A percentile compares a stretch with the other conserved stretches of the same genome.
Evolutionary conservation across 345 rosid species (phyloP).

Genomic region (Eucalyptus decipiens): DNA sequence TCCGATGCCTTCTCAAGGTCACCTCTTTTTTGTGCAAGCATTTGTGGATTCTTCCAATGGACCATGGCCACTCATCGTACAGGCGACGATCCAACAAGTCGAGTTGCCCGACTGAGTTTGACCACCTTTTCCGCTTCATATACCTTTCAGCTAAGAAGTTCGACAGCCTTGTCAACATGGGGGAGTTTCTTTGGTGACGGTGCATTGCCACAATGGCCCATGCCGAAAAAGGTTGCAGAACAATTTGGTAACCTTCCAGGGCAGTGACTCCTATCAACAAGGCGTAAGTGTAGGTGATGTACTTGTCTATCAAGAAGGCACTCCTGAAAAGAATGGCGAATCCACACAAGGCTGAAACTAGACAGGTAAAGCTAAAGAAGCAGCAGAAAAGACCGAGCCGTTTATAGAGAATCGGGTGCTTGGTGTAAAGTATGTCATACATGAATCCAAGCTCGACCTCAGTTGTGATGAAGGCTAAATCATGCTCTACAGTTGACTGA

Average conservation of each 20-base stretch:
- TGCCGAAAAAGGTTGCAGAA: background rate
- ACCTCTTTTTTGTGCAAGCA: no score
- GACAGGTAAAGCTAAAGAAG: no score
- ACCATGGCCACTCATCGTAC: background rate
- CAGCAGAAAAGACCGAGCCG: rapidly evolving
- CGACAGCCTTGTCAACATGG: rapidly evolving
- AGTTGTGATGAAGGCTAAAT: background rate
- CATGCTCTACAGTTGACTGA: no score
- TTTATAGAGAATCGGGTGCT: background rate
- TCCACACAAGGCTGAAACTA: background rate
- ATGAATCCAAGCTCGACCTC: background rate
- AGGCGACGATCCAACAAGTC: background rate
- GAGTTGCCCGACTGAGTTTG: background rate
- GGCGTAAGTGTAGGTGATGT: background rate
- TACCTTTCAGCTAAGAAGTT: rapidly evolving
- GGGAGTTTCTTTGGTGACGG: rapidly evolving
- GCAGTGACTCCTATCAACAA: conserved; percentile 13
- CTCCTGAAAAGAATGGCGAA: background rate
- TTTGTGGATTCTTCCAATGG: no score
- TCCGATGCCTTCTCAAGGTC: no score
- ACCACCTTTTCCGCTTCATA: background rate
- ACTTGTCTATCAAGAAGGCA: background rate
- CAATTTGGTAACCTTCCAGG: conserved; percentile 2
- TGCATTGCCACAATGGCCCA: rapidly evolving
- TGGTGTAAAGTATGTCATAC: background rate